Evolutionary conservation across 116 monocot species (phyloP).

Genomic region (Phalaenopsis hybrid): DNA sequence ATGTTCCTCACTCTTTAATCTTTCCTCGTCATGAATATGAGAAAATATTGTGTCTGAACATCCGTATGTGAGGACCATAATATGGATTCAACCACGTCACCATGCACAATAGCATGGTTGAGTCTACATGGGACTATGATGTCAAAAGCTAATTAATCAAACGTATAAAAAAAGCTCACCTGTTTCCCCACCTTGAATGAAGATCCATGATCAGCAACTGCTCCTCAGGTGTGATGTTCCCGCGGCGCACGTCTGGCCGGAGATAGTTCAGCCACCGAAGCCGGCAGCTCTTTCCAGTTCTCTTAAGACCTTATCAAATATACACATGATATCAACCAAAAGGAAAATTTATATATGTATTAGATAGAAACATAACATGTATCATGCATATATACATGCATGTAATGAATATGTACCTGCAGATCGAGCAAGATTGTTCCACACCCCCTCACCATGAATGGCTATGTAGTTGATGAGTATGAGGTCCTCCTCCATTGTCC

Average conservation of each 20-base stretch:
- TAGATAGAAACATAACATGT: too few relatives aligned
- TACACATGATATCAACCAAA: neutral
- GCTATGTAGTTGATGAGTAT: slow-evolving; percentile 88
- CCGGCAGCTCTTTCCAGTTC: slow-evolving; percentile 89
- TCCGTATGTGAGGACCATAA: too few relatives aligned
- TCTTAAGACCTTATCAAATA: slow-evolving; percentile 46
- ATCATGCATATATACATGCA: neutral
- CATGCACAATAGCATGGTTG: too few relatives aligned
- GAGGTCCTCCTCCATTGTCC: slow-evolving; percentile 95
- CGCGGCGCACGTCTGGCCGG: slow-evolving; percentile 69
- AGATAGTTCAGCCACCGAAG: slow-evolving; percentile 88
- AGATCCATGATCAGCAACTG: slow-evolving; percentile 76
- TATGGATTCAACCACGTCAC: too few relatives aligned
- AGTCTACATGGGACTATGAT: too few relatives aligned
- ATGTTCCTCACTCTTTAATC: too few relatives aligned
- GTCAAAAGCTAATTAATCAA: neutral
- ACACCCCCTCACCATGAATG: slow-evolving; percentile 80
- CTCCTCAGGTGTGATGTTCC: slow-evolving; percentile 82
- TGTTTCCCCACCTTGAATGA: slow-evolving; percentile 84
- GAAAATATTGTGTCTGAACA: too few relatives aligned
- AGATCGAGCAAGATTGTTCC: slow-evolving; percentile 82
- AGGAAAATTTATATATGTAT: too few relatives aligned
- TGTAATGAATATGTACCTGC: slow-evolving; percentile 36
- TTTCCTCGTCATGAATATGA: too few relatives aligned
- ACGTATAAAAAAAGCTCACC: slow-evolving; percentile 27